Evolutionary conservation across 1,139 yeast species (phyloP), one percentile per base, ranked within the genome.

Genomic region (Petasospora fabianii): DNA sequence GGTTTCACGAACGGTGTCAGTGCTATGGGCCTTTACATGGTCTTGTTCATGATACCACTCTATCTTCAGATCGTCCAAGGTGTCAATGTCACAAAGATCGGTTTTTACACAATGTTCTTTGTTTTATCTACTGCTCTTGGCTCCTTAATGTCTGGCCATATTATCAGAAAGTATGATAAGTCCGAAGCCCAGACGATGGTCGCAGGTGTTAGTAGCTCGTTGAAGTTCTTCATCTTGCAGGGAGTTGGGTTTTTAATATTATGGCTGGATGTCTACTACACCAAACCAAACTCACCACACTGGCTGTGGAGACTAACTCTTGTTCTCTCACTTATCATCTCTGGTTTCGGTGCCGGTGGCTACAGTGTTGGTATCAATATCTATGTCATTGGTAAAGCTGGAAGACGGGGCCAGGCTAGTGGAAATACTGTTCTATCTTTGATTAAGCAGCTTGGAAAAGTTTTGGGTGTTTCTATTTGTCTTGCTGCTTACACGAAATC

Each of bases 91-190:
- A 69, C 79, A 1, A 62, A 64, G 35, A 72, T 73, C 32, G 84
- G 84, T n/a, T 55, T 51, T 47, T 77, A 46, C 65, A 74, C 48
- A 60, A 68, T 61, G 65, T 76, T 61, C 55, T 76, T 60, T 67
- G 76, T 51, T 3, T 41, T 67, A 13, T 56, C 72, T 1, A 68
- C 73, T 3, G 74, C 87, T 0, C 39, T 66, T 14, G 86, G 87
- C 0, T 78, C 87, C 0, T 59, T 81, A n/a, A 59, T 69, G 8
- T 75, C 85, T 2, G 88, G 88, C 0, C 54, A 57, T 46, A 42
- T 62, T 3, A 54, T 71, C 24, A 60, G 68, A 27, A 60, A 33
- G 27, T 39, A 40, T 24, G 46, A 46, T 35, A 34, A 46, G 24
- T 39, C 51, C 4, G 54, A 50, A 20, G n/a, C 16, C 1, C 37